Conservation (phyloP, 2,329 filamentous ascomycete species). For the Neopestalotiopsis clavispora region DNA sequence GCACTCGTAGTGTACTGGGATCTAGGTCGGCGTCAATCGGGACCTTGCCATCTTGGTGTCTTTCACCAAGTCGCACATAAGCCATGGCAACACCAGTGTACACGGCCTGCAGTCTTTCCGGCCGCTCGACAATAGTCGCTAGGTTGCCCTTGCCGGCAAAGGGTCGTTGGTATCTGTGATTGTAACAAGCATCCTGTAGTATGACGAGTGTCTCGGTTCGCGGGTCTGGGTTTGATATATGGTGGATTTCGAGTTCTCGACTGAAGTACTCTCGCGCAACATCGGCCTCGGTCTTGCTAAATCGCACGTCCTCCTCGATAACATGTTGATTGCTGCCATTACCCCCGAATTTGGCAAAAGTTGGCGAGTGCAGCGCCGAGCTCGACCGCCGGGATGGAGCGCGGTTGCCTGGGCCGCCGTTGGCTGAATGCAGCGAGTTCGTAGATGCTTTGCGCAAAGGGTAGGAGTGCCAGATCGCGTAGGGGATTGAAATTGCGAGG, state of each 20-base stretch:
- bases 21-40: slow-evolving; percentile 69
- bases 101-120: slow-evolving; percentile 85
- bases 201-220: slow-evolving; percentile 76
- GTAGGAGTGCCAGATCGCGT: slow-evolving; percentile 55
- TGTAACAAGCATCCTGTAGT: slow-evolving; percentile 92
- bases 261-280: slow-evolving; percentile 73
- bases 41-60: slow-evolving; percentile 73
- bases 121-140: slow-evolving; percentile 86
- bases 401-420: slow-evolving; percentile 41
- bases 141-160: slow-evolving; percentile 75
- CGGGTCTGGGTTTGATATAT: slow-evolving; percentile 46
- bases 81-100: slow-evolving; percentile 83
- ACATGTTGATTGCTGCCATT: slow-evolving; percentile 31
- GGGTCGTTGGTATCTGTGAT: slow-evolving; percentile 87
- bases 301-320: slow-evolving; percentile 42
- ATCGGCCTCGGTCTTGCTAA: slow-evolving; percentile 52
- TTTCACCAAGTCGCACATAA: slow-evolving; percentile 86
- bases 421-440: slow-evolving; percentile 59
- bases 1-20: slow-evolving; percentile 60
- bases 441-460: slow-evolving; percentile 61
- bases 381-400: slow-evolving; percentile 54
- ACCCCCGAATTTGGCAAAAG: slow-evolving; percentile 39
- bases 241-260: slow-evolving; percentile 70
- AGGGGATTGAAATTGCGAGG: slow-evolving; percentile 29
- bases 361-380: slow-evolving; percentile 49